phyloP scores from a whole-genome alignment of 2,329 filamentous ascomycete species.

The Alternaria panax region DNA sequence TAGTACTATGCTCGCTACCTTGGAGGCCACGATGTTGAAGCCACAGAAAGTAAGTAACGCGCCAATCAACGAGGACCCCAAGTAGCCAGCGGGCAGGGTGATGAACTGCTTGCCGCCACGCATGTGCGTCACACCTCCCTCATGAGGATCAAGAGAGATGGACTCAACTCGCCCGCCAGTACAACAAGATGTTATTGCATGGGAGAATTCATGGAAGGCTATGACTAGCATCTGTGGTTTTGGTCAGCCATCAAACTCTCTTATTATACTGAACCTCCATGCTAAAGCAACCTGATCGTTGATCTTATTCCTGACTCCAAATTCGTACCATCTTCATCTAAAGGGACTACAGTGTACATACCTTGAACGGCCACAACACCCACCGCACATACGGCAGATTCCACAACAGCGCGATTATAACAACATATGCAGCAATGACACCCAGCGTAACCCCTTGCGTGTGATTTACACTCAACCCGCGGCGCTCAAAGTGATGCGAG shows the following conservation, averaged over 20 bases:
- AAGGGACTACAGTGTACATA: constrained; percentile 40
- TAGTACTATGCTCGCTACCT: constrained; percentile 76
- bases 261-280: not conserved
- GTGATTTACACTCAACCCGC: constrained; percentile 68
- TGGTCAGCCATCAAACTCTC: not conserved
- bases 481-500: constrained; percentile 53
- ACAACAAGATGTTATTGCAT: constrained; percentile 74
- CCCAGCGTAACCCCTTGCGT: constrained; percentile 76
- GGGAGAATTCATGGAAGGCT: constrained; percentile 81
- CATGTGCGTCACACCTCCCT: constrained; percentile 82
- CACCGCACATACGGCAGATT: constrained; percentile 79
- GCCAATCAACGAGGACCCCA: constrained; percentile 79
- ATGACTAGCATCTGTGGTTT: constrained; percentile 65
- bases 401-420: constrained; percentile 78
- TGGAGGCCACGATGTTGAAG: constrained; percentile 82
- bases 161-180: constrained; percentile 78
- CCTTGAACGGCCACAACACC: constrained; percentile 83
- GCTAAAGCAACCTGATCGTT: not conserved
- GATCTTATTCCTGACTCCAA: not conserved
- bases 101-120: constrained; percentile 73
- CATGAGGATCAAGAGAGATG: constrained; percentile 76
- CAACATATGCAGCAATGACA: constrained; percentile 74
- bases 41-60: constrained; percentile 80
- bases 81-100: constrained; percentile 78
- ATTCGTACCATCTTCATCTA: not conserved